Evolutionary conservation across 371 early-diverging fungal genomes (phyloP).

Genomic region (Batrachochytrium dendrobatidis): DNA sequence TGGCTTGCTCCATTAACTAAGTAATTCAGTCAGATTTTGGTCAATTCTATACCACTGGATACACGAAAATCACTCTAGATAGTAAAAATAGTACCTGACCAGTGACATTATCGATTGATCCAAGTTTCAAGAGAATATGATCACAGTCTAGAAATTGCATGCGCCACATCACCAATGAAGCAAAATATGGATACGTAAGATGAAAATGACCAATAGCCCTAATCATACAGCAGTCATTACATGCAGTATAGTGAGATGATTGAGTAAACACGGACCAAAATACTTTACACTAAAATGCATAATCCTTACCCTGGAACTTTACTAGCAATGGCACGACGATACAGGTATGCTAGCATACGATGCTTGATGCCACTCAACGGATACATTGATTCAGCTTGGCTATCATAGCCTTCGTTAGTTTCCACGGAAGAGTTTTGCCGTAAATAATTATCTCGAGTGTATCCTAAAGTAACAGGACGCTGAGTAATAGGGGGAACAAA

Average conservation of each 20-base stretch:
- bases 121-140: slow-evolving; percentile 54
- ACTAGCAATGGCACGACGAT: slow-evolving; percentile 11
- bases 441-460: too few species aligned
- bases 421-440: too few species aligned
- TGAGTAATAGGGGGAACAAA: too few species aligned
- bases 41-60: too few species aligned
- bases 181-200: slow-evolving; percentile 46
- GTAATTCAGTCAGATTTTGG: background rate
- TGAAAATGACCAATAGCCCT: slow-evolving; percentile 51
- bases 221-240: background rate
- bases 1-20: background rate
- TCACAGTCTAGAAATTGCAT: slow-evolving; percentile 51
- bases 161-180: slow-evolving; percentile 51
- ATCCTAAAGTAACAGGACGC: too few species aligned
- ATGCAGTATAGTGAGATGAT: background rate
- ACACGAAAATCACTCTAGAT: background rate
- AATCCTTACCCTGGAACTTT: slow-evolving; percentile 29
- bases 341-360: slow-evolving; percentile 50
- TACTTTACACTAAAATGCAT: background rate
- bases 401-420: too few species aligned
- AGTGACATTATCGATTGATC: slow-evolving; percentile 37
- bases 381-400: too few species aligned
- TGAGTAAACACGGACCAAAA: background rate
- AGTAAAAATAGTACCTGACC: slow-evolving; percentile 42
- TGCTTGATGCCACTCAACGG: slow-evolving; percentile 52